Evolutionary conservation across 768 basidiomycete genomes (phyloP), one percentile per base, ranked within the genome.

Genomic region (Rhizopogon sp.): DNA sequence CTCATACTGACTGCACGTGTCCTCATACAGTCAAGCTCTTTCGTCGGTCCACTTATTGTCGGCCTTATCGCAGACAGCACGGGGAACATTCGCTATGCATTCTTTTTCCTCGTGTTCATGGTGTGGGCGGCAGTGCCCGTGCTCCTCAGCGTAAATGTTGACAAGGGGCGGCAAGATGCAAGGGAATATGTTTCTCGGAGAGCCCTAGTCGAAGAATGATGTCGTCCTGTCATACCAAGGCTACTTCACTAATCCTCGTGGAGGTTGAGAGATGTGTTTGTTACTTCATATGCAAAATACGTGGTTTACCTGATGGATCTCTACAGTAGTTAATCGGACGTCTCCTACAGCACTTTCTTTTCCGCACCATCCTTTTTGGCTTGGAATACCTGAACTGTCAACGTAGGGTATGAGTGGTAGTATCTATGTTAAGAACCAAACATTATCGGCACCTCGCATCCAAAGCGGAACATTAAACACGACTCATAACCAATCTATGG

Each of bases 371-470:
- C 39, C 35, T 73, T 72, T 57, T 74, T 70, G 4, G 68, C 70
- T 62, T 84, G 79, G 75, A 80, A 84, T n/a, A 71, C 67, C 56
- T 96, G 92, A 39, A 97, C 94, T 39, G 89, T 88, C 60, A 99
- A 70, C 2, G 93, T 97, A 4, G 95, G 96, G 70, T 99, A 95
- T 44, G 90, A 94, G 71, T 97, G 92, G 70, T 97, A 97, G 74
- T 96, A 97, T 55, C 88, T 90, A 58, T 42, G 16, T n/a, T 29
- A 16, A 46, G 43, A 17, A 5, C 20, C 14, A 4, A 25, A 4
- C 25, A 25, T 25, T 5, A 20, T 39, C 39, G 56, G 52, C 8
- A 44, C 7, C 5, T 39, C 22, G 56, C 31, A 10, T 50, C 28
- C 39, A 49, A 47, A 47, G n/a, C 2, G 25, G 52, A 13, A 29